Evolutionary conservation across 495 filamentous ascomycete genomes (phyloP).

Genomic region (Rusavskia elegans): DNA sequence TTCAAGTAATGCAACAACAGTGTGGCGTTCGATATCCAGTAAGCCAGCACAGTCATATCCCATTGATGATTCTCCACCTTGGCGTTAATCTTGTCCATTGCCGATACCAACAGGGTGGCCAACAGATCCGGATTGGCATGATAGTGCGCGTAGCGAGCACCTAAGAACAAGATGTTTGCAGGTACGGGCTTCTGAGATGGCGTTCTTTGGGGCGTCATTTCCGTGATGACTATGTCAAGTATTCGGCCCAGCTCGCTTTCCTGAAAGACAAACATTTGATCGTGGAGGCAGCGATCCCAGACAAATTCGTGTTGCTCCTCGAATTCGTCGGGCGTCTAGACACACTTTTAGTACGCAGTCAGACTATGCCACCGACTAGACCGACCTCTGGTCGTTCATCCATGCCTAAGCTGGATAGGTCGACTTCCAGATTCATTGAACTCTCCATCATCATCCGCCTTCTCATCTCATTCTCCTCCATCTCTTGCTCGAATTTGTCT

Average conservation of each 20-base stretch:
- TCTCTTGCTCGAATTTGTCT: slow-evolving; percentile 88
- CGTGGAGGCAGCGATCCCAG: slow-evolving; percentile 90
- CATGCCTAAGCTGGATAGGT: slow-evolving; percentile 86
- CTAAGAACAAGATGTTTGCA: slow-evolving; percentile 90
- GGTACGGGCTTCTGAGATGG: slow-evolving; percentile 94
- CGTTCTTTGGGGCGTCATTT: slow-evolving; percentile 93
- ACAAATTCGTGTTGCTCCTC: slow-evolving; percentile 91
- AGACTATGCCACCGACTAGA: background rate
- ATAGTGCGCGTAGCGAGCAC: slow-evolving; percentile 92
- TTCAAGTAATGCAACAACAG: slow-evolving; percentile 90
- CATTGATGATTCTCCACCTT: slow-evolving; percentile 90
- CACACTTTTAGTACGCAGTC: background rate
- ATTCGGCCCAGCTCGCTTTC: slow-evolving; percentile 80
- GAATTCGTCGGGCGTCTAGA: slow-evolving; percentile 61
- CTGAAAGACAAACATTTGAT: slow-evolving; percentile 99
- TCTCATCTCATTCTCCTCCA: slow-evolving; percentile 92
- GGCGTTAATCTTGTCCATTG: slow-evolving; percentile 92
- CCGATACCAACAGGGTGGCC: slow-evolving; percentile 59
- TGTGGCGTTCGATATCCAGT: slow-evolving; percentile 97
- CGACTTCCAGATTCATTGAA: slow-evolving; percentile 90
- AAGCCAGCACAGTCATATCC: slow-evolving; percentile 98
- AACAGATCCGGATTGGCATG: slow-evolving; percentile 81
- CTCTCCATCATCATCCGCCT: slow-evolving; percentile 99
- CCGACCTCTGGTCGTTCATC: slow-evolving; percentile 89
- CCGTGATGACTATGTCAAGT: slow-evolving; percentile 89